Evolutionary conservation across 257 asterid genomes (phyloP), one percentile per base, ranked within the genome.

Genomic region (Cruciata laevipes): DNA sequence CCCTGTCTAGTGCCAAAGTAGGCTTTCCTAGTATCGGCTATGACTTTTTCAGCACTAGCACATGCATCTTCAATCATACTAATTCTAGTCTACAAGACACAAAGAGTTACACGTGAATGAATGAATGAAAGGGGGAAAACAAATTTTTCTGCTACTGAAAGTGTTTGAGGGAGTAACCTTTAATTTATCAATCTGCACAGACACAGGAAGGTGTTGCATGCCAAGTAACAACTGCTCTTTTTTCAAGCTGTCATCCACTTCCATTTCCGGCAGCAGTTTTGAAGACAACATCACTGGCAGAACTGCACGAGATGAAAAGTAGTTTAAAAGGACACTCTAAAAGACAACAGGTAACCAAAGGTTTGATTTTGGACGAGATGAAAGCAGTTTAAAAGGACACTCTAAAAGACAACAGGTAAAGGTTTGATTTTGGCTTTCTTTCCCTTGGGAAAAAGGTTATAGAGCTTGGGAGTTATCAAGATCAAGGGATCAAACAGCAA

Each of bases 251-350:
- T 93, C 95, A 18, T 90, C 99, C 66, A 77, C 73, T 86, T 93
- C 99, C 95, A 93, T 93, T 81, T 93, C 97, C 16, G 99, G 99
- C 74, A 93, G 78, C 69, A 88, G 89, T 79, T 93, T 93, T 66
- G 99, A 88, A 49, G 99, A 93, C 81, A 93, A 75, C 99, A 93
- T 93, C 71, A 90, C 96, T 76, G 99, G 99, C 67, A 93, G 82
- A 81, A 93, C 99, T 93, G 90, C 71, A 79, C 42, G 33, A 23
- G n/a, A 24, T 67, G 35, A 61, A 40, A 27, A 61, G n/a, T 44
- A 61, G 10, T 52, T 52, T 5, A 52, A 52, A 35, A 7, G 8
- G 8, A 35, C 7, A 7, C 38, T 35, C 38, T 1, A 4, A 4
- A 4, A 35, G 38, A 35, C n/a, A n/a, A n/a, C n/a, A n/a, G n/a